phyloP scores from a whole-genome alignment of 352 stramenopile genomes.

The Phytophthora pini region DNA sequence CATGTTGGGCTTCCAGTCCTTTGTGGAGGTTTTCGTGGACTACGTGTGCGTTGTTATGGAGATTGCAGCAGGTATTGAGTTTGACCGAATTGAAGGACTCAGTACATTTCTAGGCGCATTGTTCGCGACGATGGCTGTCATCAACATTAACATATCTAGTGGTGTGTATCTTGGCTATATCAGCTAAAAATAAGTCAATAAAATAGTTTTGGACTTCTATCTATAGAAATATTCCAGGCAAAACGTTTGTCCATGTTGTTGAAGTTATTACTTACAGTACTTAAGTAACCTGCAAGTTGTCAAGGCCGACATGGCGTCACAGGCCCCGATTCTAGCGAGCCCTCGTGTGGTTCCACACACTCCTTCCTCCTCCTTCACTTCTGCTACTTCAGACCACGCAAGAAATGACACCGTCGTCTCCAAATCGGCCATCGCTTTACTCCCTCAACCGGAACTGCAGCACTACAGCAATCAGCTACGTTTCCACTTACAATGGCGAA shows the following conservation, averaged over 20 bases:
- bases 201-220: no score
- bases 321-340: conserved; percentile 9
- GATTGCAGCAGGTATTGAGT: conserved; percentile 35
- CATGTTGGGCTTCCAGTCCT: conserved; percentile 31
- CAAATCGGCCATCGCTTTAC: conserved; percentile 4
- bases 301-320: conserved; percentile 5
- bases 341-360: conserved; percentile 13
- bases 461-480: conserved; percentile 27
- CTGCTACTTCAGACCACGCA: conserved; percentile 1
- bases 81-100: conserved; percentile 31
- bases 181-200: no score
- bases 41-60: conserved; percentile 39
- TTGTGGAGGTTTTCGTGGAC: conserved; percentile 33
- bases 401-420: conserved; percentile 4
- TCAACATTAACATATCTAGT: conserved; percentile 43
- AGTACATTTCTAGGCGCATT: conserved; percentile 30
- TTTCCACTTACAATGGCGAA: conserved; percentile 20
- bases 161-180: conserved; percentile 28
- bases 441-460: conserved; percentile 1
- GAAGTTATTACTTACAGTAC: not conserved
- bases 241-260: not conserved
- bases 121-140: conserved; percentile 30
- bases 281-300: not conserved
- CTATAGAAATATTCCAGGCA: no score
- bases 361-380: conserved; percentile 10